Evolutionary conservation across 2,329 filamentous ascomycete genomes (phyloP).

Genomic region (Colletotrichum gloeosporioides): DNA sequence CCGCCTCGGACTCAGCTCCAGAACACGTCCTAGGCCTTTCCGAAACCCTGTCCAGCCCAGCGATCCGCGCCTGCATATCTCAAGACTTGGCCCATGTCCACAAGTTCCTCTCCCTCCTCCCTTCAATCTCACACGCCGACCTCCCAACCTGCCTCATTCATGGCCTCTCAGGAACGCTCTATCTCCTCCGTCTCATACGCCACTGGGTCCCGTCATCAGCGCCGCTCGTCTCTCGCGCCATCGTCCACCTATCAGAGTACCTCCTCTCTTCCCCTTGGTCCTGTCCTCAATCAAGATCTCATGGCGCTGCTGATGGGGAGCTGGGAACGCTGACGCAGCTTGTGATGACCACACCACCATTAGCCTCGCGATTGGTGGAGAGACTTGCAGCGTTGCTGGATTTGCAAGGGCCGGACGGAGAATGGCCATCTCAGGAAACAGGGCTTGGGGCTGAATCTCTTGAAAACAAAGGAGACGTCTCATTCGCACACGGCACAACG

Average conservation of each 20-base stretch:
- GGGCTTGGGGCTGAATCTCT: conserved; percentile 66
- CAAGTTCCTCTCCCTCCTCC: conserved; percentile 44
- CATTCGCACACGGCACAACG: conserved; percentile 71
- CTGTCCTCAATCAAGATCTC: conserved; percentile 18
- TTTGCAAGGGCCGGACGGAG: conserved; percentile 65
- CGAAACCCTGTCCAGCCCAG: conserved; percentile 52
- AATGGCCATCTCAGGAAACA: conserved; percentile 62
- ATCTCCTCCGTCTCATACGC: conserved; percentile 68
- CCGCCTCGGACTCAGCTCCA: not conserved
- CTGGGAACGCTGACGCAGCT: conserved; percentile 76
- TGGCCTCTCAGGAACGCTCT: conserved; percentile 72
- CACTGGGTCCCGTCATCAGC: conserved; percentile 57
- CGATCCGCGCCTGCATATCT: conserved; percentile 49
- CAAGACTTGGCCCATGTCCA: conserved; percentile 41
- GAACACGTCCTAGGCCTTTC: conserved; percentile 47
- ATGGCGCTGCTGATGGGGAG: conserved; percentile 71
- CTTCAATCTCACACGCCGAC: conserved; percentile 25
- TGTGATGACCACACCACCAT: conserved; percentile 60
- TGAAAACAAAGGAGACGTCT: conserved; percentile 48
- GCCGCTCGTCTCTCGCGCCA: conserved; percentile 55
- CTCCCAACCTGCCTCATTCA: conserved; percentile 67
- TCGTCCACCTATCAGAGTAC: conserved; percentile 61
- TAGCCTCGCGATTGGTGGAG: conserved; percentile 57
- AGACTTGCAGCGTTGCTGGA: conserved; percentile 61
- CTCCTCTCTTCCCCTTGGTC: conserved; percentile 48